These are phyloP conservation scores for Coccomyxa sp. DNA, from an alignment of 139 green algal species.

Conservation along the genomic window DNA sequence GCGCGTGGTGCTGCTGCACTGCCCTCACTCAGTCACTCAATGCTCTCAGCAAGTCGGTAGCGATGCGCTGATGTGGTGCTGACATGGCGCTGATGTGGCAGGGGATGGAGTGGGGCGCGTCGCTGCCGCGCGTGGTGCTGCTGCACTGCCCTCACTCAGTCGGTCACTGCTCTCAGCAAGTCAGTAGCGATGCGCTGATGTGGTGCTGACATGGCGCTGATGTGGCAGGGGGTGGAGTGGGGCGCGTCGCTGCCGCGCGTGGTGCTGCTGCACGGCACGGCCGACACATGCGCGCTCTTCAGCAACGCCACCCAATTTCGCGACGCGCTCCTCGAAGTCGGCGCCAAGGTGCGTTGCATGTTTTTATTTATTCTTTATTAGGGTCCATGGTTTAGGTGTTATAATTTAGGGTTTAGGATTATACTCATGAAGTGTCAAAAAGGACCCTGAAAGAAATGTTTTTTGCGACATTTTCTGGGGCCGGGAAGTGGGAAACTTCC, in stretches of 20 bases:
- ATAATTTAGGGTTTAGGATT: too few species aligned
- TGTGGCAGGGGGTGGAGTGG: conserved; percentile 5
- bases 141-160: conserved; percentile 62
- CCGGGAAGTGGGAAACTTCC: too few species aligned
- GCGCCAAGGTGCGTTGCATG: conserved; percentile 25
- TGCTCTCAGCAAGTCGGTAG: too few species aligned
- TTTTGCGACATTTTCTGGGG: too few species aligned
- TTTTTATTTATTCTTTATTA: background rate
- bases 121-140: conserved; percentile 59
- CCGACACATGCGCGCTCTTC: conserved; percentile 71
- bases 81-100: background rate
- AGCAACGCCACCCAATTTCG: conserved; percentile 49
- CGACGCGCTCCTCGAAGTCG: conserved; percentile 34
- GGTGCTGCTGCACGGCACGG: conserved; percentile 78
- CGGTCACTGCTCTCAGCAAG: too few species aligned
- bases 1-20: conserved; percentile 71
- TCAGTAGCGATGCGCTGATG: too few species aligned
- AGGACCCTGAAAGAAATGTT: too few species aligned
- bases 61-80: too few species aligned
- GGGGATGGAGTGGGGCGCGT: background rate
- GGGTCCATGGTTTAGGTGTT: background rate
- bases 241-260: conserved; percentile 41
- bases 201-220: too few species aligned
- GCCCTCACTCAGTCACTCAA: conserved; percentile 23
- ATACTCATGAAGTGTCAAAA: too few species aligned